Evolutionary conservation across 164 flowering plant genomes (phyloP).

Genomic region (Aristolochia californica): DNA sequence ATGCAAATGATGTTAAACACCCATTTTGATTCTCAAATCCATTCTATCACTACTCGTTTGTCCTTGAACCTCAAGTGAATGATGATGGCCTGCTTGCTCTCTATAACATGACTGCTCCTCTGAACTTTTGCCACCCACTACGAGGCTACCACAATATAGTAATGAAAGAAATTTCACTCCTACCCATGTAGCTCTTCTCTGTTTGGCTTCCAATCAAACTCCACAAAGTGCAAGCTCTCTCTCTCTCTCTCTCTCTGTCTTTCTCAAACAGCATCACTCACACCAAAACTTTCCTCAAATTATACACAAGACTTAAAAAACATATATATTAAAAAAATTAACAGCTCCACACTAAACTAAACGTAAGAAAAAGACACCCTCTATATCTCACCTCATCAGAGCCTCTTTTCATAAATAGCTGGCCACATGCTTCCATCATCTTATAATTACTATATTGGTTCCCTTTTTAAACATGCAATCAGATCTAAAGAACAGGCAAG

Average conservation of each 20-base stretch:
- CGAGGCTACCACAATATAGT: neutral
- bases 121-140: neutral
- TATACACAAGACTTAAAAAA: too few species aligned
- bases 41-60: too few species aligned
- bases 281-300: neutral
- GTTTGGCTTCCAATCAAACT: neutral
- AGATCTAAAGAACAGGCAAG: neutral
- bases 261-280: slow-evolving; percentile 3
- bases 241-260: too few species aligned
- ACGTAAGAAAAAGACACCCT: too few species aligned
- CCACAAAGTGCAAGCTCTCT: neutral
- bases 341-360: too few species aligned
- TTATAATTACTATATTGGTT: slow-evolving; percentile 2
- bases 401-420: slow-evolving; percentile 1
- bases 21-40: too few species aligned
- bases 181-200: neutral
- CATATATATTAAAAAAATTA: too few species aligned
- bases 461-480: slow-evolving; percentile 4
- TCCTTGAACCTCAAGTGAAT: neutral
- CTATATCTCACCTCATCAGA: neutral
- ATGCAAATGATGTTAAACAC: too few species aligned
- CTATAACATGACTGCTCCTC: neutral
- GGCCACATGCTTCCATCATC: slow-evolving; percentile 9
- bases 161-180: neutral
- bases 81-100: neutral